Evolutionary conservation across 2,329 filamentous ascomycete species (phyloP), one percentile per base, ranked within the genome.

Genomic region (Myriosclerotinia duriaeana): DNA sequence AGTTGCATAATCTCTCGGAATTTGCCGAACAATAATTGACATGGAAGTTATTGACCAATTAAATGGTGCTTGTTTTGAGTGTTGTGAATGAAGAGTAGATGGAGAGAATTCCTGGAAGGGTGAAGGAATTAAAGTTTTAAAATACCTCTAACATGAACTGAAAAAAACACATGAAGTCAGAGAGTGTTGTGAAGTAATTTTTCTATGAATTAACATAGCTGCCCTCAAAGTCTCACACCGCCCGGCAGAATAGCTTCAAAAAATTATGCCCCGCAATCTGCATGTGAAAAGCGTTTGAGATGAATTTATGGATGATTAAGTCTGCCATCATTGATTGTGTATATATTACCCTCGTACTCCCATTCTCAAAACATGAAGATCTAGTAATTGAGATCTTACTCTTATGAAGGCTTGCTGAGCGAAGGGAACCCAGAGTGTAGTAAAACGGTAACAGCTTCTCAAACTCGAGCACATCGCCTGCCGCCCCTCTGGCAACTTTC

Each of bases 161-260:
- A 17, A 17, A 6, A n/a, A 17, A 3, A 20, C 7, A 30, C n/a
- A 22, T 36, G 56, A 9, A 17, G 5, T 36, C 9, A 38, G 56
- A 50, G 1, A 59, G 26, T 59, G 17, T n/a, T 48, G 12, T 48
- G 14, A 48, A 59, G 7, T 36, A 14, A 11, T 36, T 6, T 14
- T 11, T 26, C 26, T 9, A 59, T 17, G 15, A 14, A 55, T 5
- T 48, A 36, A n/a, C n/a, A 17, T 34, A 20, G 40, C 22, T 36
- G 17, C 26, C 30, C 4, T 60, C 20, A 6, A 38, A 2, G 20
- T 50, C 7, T 38, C 42, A 48, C 42, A 60, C 56, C 56, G 56
- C 56, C 56, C 56, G 56, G 56, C 56, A 60, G 56, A 60, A 60
- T 48, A 48, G 56, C 56, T 60, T 48, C 56, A 26, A 22, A 22